phyloP scores from a whole-genome alignment of 257 asterid genomes.

The Solanum paucissectum region DNA sequence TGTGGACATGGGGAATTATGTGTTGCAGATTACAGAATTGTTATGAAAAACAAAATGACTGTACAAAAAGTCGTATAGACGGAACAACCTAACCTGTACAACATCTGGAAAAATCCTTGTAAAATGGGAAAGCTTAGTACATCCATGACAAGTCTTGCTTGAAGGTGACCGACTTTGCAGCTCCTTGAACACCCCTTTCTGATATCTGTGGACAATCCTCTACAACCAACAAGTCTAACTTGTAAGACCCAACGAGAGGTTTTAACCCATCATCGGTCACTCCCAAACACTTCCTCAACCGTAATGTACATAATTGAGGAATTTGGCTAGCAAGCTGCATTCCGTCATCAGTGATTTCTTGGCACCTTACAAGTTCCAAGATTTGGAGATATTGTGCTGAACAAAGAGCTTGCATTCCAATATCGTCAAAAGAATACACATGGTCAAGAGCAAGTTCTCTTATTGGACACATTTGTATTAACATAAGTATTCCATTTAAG shows the following conservation, averaged over 20 bases:
- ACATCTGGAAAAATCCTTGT: neutral
- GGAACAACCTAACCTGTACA: neutral
- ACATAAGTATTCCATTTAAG: conserved; percentile 41
- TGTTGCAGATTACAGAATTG: neutral
- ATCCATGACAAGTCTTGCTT: conserved; percentile 78
- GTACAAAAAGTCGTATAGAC: neutral
- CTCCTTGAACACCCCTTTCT: conserved; percentile 54
- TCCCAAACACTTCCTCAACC: conserved; percentile 61
- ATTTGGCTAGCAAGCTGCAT: conserved; percentile 38
- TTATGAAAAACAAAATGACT: neutral
- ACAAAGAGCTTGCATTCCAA: conserved; percentile 70
- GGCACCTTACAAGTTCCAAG: conserved; percentile 64
- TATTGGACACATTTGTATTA: conserved; percentile 53
- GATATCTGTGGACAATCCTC: conserved; percentile 82
- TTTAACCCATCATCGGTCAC: conserved; percentile 60
- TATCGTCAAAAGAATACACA: conserved; percentile 53
- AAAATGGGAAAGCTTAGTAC: conserved; percentile 21
- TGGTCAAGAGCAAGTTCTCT: conserved; percentile 58
- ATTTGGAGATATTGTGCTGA: conserved; percentile 41
- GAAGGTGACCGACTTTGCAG: conserved; percentile 44
- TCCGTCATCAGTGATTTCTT: conserved; percentile 80
- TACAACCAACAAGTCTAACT: conserved; percentile 40
- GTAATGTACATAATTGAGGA: conserved; percentile 38
- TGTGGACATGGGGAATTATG: neutral
- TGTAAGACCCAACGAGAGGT: conserved; percentile 43